Base-by-base conservation (phyloP, 1,284 basidiomycete genomes). In the Puccinia coronata region DNA sequence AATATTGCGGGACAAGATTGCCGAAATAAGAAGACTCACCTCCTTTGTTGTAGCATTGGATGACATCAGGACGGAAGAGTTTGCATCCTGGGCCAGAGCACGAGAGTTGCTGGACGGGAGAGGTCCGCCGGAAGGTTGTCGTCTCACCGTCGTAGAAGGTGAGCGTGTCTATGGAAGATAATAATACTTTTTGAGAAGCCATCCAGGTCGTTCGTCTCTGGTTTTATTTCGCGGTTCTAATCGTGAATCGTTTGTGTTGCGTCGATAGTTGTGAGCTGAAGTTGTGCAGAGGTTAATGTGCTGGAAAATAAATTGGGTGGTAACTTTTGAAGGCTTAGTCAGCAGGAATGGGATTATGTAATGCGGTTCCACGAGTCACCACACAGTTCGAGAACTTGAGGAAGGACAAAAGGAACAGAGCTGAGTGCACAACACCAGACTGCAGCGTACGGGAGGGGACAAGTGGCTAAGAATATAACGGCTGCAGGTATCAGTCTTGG, bases 31-130 rank as follows among this genome's bases (percentile, higher is more conserved):
- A 18, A 39, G 2, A 36, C 59, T 47, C 83, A 81, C 92, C 92
- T 53, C 95, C 94, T 69, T 92, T 88, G 83, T 92, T 93, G 67
- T 88, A 88, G 86, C 95, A 98, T 83, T 93, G 91, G 39, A 97
- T 91, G n/a, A 91, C 92, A 82, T 94, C 92, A 0, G 94, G 95
- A 82, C 91, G 89, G 86, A 91, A 96, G 23, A 90, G 85, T 49
- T 87, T 88, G 86, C 95, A 97, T 51, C 92, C 88, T 82, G 90
- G 90, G 36, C 95, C 94, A n/a, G 90, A 84, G 86, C 95, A 97
- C 47, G 88, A 89, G 34, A 97, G 89, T 85, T 97, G 95, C 2
- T 90, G 89, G 61, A 96, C 88, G 5, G 93, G 89, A 3, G 87
- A 85, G 0, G 90, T 90, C 79, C 95, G 89, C 41, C 92, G 89